Conservation (phyloP, 2,329 filamentous ascomycete species). For the Amauroascus niger region DNA sequence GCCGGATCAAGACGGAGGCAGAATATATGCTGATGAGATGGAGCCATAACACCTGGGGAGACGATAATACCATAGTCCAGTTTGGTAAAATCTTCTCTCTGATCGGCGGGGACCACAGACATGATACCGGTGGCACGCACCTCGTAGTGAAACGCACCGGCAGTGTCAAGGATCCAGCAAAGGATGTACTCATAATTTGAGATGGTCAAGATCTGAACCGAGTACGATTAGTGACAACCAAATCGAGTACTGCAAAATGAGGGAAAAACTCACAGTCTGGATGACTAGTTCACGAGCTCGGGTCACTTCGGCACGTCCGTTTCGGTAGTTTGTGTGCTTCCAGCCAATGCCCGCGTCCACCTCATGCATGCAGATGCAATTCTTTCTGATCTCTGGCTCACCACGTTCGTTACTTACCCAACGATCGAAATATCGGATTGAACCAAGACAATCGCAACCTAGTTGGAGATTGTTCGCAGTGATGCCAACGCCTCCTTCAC, state of each 20-base stretch:
- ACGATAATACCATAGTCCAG: constrained; percentile 33
- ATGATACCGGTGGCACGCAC: constrained; percentile 41
- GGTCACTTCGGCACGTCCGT: constrained; percentile 25
- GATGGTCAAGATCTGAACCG: constrained; percentile 29
- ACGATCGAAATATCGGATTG: constrained; percentile 38
- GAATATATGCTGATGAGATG: constrained; percentile 39
- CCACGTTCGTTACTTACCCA: constrained; percentile 30
- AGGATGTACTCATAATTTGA: constrained; percentile 40
- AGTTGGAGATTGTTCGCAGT: constrained; percentile 37
- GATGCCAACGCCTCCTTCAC: constrained; percentile 36
- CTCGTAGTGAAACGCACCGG: constrained; percentile 29
- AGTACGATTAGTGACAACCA: constrained; percentile 16
- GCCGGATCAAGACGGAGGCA: constrained; percentile 38
- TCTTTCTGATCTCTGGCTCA: constrained; percentile 31
- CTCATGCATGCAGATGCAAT: constrained; percentile 38
- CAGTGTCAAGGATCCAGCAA: constrained; percentile 35
- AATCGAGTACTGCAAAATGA: neutral
- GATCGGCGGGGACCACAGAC: constrained; percentile 31
- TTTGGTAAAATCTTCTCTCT: constrained; percentile 23
- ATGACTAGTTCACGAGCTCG: constrained; percentile 29
- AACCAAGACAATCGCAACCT: constrained; percentile 39
- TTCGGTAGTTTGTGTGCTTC: constrained; percentile 36
- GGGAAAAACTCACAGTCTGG: constrained; percentile 18
- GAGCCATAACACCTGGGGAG: constrained; percentile 35
- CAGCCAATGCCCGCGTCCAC: constrained; percentile 33